Conservation (phyloP, 2,329 filamentous ascomycete species). For the Aspergillus pseudotamarii region DNA sequence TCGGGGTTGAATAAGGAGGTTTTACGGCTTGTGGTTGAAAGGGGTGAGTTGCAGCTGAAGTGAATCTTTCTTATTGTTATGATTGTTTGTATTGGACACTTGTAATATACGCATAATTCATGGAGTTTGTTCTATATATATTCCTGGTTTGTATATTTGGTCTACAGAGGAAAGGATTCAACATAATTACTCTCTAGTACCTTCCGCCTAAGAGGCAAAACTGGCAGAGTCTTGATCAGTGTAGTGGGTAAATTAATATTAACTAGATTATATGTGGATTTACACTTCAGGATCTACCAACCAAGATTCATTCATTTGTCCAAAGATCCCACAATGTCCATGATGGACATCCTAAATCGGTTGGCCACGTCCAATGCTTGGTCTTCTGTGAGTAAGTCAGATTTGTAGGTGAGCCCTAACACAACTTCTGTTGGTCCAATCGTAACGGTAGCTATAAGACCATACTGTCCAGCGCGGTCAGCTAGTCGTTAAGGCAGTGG, state of each 20-base stretch:
- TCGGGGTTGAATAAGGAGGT: conserved; percentile 5
- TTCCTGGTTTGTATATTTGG: too few species aligned
- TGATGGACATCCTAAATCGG: neutral
- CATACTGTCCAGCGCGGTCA: neutral
- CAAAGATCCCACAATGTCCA: neutral
- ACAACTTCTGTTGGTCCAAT: neutral
- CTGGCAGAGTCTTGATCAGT: too few species aligned
- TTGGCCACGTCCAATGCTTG: neutral
- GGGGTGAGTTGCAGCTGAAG: conserved; percentile 4
- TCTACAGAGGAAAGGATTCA: too few species aligned
- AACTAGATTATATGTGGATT: too few species aligned
- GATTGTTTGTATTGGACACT: neutral
- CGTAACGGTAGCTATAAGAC: neutral
- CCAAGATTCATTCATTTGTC: too few species aligned
- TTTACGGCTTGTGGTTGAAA: conserved; percentile 5
- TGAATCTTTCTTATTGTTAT: neutral
- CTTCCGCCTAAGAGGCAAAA: too few species aligned
- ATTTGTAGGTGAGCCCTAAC: conserved; percentile 2
- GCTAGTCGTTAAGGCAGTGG: neutral
- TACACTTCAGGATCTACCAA: too few species aligned
- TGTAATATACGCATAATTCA: too few species aligned
- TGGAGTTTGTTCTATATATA: too few species aligned
- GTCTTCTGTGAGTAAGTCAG: neutral
- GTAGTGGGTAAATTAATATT: too few species aligned
- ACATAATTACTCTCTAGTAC: too few species aligned